Conservation (phyloP, 78 protist species). For the Isochrysis galbana region DNA sequence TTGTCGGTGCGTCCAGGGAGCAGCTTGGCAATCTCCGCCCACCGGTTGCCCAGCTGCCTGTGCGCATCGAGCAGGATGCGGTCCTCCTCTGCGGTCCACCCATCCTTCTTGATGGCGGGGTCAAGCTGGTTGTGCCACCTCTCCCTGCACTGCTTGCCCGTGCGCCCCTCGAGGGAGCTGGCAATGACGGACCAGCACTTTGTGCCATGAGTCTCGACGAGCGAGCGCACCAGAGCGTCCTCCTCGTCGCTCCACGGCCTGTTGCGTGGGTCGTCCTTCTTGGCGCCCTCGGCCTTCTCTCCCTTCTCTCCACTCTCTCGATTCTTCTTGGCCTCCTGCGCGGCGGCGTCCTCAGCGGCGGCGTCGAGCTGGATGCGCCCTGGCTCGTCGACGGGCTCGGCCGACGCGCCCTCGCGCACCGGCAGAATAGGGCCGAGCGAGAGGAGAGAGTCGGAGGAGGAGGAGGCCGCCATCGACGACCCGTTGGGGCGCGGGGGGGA, state of each 20-base stretch:
- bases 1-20: slow-evolving; percentile 94
- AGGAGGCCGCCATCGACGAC: too few relatives aligned
- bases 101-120: slow-evolving; percentile 77
- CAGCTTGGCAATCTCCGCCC: too few relatives aligned
- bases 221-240: slow-evolving; percentile 47
- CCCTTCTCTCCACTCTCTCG: too few relatives aligned
- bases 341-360: too few relatives aligned
- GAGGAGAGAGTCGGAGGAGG: too few relatives aligned
- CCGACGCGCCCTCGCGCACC: too few relatives aligned
- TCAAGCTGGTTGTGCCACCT: slow-evolving; percentile 90
- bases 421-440: too few relatives aligned
- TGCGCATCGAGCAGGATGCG: slow-evolving; percentile 73
- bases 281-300: not conserved
- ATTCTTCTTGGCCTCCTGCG: too few relatives aligned
- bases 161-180: slow-evolving; percentile 52
- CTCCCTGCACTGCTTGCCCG: slow-evolving; percentile 80
- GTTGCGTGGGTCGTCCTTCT: not conserved
- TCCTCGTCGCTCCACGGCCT: slow-evolving; percentile 34
- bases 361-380: too few relatives aligned
- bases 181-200: slow-evolving; percentile 69
- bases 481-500: too few relatives aligned
- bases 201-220: slow-evolving; percentile 60
- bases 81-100: slow-evolving; percentile 92
- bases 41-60: slow-evolving; percentile 73
- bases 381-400: too few relatives aligned